Percentiles rank a stretch among this genome's conserved stretches.
Evolutionary conservation across 1,139 yeast species (phyloP).

Genomic region (Blastobotrys elegans): DNA sequence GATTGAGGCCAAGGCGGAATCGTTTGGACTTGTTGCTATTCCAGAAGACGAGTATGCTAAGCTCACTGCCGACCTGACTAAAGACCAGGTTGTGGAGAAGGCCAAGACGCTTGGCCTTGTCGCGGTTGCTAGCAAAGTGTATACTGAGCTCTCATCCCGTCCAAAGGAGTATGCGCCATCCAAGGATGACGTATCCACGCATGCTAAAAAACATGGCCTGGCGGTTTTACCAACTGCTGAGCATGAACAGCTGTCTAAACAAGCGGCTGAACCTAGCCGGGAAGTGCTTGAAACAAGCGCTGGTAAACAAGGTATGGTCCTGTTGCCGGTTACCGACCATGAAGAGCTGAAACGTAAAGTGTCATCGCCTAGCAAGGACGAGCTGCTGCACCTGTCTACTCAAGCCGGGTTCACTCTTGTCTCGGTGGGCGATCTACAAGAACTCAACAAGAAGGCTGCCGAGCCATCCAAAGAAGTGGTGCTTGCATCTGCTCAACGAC

Average conservation of each 20-base stretch:
- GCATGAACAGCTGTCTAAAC: conserved; percentile 20
- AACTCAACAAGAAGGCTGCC: conserved; percentile 26
- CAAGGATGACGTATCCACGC: conserved; percentile 21
- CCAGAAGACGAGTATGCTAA: conserved; percentile 19
- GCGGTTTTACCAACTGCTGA: conserved; percentile 31
- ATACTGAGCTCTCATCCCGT: conserved; percentile 24
- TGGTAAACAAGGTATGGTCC: conserved; percentile 29
- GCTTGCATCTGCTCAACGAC: conserved; percentile 15
- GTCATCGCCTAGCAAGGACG: conserved; percentile 24
- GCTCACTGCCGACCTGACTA: conserved; percentile 19
- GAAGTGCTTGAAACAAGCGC: conserved; percentile 19
- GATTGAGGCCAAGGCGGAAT: conserved; percentile 23
- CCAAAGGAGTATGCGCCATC: conserved; percentile 27
- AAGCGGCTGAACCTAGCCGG: conserved; percentile 16
- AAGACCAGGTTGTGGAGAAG: conserved; percentile 21
- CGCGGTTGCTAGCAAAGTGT: conserved; percentile 25
- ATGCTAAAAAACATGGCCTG: conserved; percentile 27
- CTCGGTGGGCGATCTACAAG: conserved; percentile 25
- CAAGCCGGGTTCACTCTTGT: conserved; percentile 26
- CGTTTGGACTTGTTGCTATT: conserved; percentile 23
- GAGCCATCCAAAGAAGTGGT: conserved; percentile 26
- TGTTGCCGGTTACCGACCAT: conserved; percentile 33
- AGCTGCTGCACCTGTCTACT: conserved; percentile 24
- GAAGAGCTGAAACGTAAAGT: conserved; percentile 24
- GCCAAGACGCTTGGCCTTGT: conserved; percentile 22